Base-by-base conservation (phyloP, 768 basidiomycete genomes). In the Mycena venus region DNA sequence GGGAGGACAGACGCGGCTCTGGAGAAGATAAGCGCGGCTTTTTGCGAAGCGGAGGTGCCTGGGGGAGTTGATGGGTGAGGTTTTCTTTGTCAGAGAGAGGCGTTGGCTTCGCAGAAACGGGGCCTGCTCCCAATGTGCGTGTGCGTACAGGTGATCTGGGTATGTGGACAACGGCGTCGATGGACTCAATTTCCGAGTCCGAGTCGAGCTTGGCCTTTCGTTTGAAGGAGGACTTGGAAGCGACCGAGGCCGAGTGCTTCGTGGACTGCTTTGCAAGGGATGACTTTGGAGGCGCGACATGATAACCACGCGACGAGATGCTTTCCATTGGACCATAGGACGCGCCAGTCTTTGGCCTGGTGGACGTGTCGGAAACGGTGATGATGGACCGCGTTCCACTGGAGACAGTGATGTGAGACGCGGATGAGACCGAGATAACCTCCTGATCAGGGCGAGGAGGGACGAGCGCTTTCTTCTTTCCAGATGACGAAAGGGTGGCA, bases 11-110 rank as follows among this genome's bases (percentile, higher is more conserved):
- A 38, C 49, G 68, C 1, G 77, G 79, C 32, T 79, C 76, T 9
- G 86, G 83, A 27, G 85, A 78, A 1, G 84, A 84, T 31, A 85
- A 65, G 23, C 86, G 87, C 12, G 80, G 80, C 59, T 84, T 88
- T 80, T 87, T 89, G 65, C 75, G 81, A 53, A 71, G 73, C 17
- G 70, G 69, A 12, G 65, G 78, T 19, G 72, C 61, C 67, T 76
- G 78, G 11, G 77, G 60, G 5, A 63, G 51, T 31, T 44, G 60
- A 27, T 44, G 51, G 27, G 74, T 74, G 42, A 81, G 53, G 72
- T 81, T 82, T 75, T 81, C 79, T 62, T 78, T 81, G 31, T 78
- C 68, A 38, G 78, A 79, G 10, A 79, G 64, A 34, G 77, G 73
- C 6, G 66, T 42, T 4, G 74, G 59, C 55, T 72, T 61, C 31